These are phyloP conservation scores for Aphanomyces cochlioides DNA, from an alignment of 352 stramenopile species.

Conservation along the genomic window DNA sequence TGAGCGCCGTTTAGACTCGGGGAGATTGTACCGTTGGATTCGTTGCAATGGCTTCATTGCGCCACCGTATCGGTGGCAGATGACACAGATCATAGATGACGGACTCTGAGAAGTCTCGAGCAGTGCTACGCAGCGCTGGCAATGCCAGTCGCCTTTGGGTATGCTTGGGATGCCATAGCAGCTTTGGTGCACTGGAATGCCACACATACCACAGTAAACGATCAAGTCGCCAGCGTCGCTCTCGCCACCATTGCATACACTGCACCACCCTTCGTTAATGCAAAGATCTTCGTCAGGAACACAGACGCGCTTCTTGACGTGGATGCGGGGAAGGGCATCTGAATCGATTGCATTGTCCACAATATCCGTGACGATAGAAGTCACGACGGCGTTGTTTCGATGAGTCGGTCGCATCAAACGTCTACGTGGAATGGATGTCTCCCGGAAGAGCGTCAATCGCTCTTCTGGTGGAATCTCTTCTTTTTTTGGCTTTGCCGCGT, in stretches of 20 bases:
- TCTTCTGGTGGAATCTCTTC: neutral
- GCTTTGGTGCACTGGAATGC: conserved; percentile 70
- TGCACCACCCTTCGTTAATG: conserved; percentile 49
- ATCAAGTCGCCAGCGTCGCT: conserved; percentile 68
- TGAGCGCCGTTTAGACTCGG: neutral
- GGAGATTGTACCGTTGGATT: conserved; percentile 10
- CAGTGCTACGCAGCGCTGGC: conserved; percentile 49
- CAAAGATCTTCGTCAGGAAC: conserved; percentile 21
- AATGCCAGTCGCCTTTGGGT: conserved; percentile 75
- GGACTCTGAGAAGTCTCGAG: neutral
- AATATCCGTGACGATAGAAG: conserved; percentile 9
- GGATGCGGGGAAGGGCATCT: neutral
- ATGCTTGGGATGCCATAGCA: conserved; percentile 70
- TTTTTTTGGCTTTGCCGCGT: neutral
- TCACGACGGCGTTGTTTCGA: neutral
- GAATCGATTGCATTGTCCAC: conserved; percentile 3
- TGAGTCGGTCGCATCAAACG: conserved; percentile 5
- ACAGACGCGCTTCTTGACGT: conserved; percentile 1
- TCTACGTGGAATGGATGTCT: conserved; percentile 10
- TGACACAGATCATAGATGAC: conserved; percentile 9
- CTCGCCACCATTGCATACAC: conserved; percentile 61
- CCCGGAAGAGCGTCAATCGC: conserved; percentile 14
- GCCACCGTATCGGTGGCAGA: conserved; percentile 25
- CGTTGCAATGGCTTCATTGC: conserved; percentile 26
- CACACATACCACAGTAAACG: conserved; percentile 72